Base-by-base conservation (phyloP, 148 eudicot species). In the Simmondsia chinensis region DNA sequence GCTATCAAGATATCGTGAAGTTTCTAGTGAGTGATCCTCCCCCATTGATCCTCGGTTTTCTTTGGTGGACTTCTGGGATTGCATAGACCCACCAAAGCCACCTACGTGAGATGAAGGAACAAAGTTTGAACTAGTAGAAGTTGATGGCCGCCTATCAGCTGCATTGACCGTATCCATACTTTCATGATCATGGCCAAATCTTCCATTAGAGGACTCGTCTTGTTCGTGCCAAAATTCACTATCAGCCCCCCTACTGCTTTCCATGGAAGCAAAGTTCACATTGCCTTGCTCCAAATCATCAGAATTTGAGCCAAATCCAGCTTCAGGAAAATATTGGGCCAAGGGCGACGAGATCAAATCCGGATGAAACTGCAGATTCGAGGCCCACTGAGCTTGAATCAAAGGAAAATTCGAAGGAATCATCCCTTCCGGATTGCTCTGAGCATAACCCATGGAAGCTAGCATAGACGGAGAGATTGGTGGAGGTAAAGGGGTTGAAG, bases 371-470 rank as follows among this genome's bases (percentile, higher is more conserved):
- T 83, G 89, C 58, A 77, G 7, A 18, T 71, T 64, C 27, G 85
- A 33, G 20, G 72, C 61, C 66, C 72, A 73, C 8, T 82, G 48
- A 55, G 88, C 74, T 47, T 83, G 71, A 19, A 75, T 54, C 35
- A 67, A 30, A n/a, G 80, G 83, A 34, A 77, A 14, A 56, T 74
- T 80, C 17, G 72, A 36, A 23, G 89, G 86, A 52, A 70, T 20
- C 68, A 76, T 63, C 39, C 80, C 85, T 48, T 69, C 49, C 30
- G 75, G 28, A 61, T 68, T 66, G 56, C 74, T 63, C 20, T 69
- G 94, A 43, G 55, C 46, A 61, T 67, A 83, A 30, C 80, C 96
- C 66, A 79, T 56, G 21, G 82, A 69, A 45, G 94, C 73, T 32
- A 83, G 50, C 56, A 80, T 54, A 15, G 86, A 73, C 10, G 76